These are phyloP conservation scores for Leccinum pachyderme DNA, from an alignment of 1,284 basidiomycete species.

Conservation along the genomic window DNA sequence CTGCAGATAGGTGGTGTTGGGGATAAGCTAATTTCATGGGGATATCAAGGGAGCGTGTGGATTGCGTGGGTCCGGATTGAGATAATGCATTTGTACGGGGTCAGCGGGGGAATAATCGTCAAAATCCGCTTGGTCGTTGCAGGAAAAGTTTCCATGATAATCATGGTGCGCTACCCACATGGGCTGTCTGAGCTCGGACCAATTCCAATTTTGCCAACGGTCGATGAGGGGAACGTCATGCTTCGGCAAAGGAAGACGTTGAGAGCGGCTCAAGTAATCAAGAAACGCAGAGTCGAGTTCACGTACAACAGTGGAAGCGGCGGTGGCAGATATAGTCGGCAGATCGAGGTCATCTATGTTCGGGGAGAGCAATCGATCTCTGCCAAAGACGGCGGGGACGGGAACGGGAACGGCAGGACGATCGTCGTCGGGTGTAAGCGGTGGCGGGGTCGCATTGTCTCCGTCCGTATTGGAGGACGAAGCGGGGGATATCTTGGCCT, in stretches of 20 bases:
- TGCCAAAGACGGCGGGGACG: conserved; percentile 13
- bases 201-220: conserved; percentile 34
- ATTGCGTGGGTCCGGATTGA: conserved; percentile 9
- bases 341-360: conserved; percentile 21
- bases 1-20: conserved; percentile 4
- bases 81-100: conserved; percentile 11
- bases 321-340: conserved; percentile 4
- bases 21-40: conserved; percentile 15
- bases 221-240: conserved; percentile 20
- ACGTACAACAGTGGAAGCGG: conserved; percentile 23
- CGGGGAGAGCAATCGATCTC: conserved; percentile 24
- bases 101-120: conserved; percentile 19
- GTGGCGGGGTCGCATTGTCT: conserved; percentile 31
- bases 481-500: conserved; percentile 23
- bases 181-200: conserved; percentile 33
- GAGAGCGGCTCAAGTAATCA: conserved; percentile 21
- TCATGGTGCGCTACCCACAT: conserved; percentile 19
- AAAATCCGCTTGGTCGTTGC: conserved; percentile 19
- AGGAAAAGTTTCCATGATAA: conserved; percentile 1
- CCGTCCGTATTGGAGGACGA: conserved; percentile 33
- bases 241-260: conserved; percentile 22
- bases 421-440: conserved; percentile 41
- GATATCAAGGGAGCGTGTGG: conserved; percentile 15
- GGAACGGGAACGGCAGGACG: conserved; percentile 12
- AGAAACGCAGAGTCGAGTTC: conserved; percentile 17